These are phyloP conservation scores for Diophrys sp. DNA, from an alignment of 73 alveolate species.

Conservation along the genomic window DNA sequence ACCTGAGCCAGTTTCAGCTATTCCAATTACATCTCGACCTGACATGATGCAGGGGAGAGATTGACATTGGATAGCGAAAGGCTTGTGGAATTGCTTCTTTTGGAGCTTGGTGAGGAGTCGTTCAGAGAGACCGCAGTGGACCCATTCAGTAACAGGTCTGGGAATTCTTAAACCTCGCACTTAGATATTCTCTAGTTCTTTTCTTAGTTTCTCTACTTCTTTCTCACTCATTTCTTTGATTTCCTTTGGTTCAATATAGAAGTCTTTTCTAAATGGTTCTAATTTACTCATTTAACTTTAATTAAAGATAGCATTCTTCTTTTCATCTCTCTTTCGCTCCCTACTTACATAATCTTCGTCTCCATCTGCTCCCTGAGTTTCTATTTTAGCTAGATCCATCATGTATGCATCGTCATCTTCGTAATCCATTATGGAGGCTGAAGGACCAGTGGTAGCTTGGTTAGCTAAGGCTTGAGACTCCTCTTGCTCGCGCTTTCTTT, in stretches of 20 bases:
- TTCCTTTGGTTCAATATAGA: slow-evolving; percentile 94
- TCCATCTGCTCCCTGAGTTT: slow-evolving; percentile 76
- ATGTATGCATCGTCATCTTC: slow-evolving; percentile 88
- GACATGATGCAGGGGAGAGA: slow-evolving; percentile 96
- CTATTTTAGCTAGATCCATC: slow-evolving; percentile 63
- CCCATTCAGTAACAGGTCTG: slow-evolving; percentile 91
- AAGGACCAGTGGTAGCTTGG: too few species aligned
- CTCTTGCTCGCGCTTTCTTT: too few species aligned
- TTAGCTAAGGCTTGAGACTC: too few species aligned
- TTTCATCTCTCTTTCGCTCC: slow-evolving; percentile 75
- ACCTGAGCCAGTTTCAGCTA: slow-evolving; percentile 99
- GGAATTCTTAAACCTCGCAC: slow-evolving; percentile 95
- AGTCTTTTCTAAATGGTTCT: slow-evolving; percentile 84
- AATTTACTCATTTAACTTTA: slow-evolving; percentile 76
- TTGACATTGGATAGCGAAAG: slow-evolving; percentile 95
- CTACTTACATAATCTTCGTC: slow-evolving; percentile 76
- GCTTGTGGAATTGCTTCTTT: slow-evolving; percentile 78
- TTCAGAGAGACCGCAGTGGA: slow-evolving; percentile 92
- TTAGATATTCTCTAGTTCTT: slow-evolving; percentile 85
- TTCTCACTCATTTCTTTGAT: slow-evolving; percentile 82
- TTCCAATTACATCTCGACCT: slow-evolving; percentile 97
- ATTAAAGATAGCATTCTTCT: slow-evolving; percentile 75
- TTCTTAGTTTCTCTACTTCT: slow-evolving; percentile 85
- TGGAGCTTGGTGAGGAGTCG: slow-evolving; percentile 79
- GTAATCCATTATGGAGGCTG: slow-evolving; percentile 44